Evolutionary conservation across 1,139 yeast genomes (phyloP), one percentile per base, ranked within the genome.

Genomic region (Blastobotrys aristatus): DNA sequence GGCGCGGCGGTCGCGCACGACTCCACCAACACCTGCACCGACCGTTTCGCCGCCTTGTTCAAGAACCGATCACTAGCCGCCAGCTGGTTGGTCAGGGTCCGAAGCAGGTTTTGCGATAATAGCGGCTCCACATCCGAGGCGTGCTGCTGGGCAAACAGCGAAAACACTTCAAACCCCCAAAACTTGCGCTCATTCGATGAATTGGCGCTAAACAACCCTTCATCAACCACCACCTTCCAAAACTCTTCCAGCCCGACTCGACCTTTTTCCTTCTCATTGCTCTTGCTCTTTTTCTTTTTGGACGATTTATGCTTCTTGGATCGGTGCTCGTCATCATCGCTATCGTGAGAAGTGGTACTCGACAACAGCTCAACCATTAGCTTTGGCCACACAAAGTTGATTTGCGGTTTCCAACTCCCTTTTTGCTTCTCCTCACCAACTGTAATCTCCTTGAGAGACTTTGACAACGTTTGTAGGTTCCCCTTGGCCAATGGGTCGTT

Each of bases 141-240:
- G 1, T 66, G 53, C 10, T 65, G 46, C 10, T 65, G 46, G 47
- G 83, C 63, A 43, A 80, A 73, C 44, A 75, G 70, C 33, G 67
- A 71, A 55, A 90, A 80, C 4, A 90, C 75, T 57, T 85, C 85
- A 58, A 90, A 79, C 0, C 97, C 98, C 78, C 88, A 78, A 64
- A 76, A 86, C 62, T 90, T 92, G 52, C 96, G 75, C 64, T 90
- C 97, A 39, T 82, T 80, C 0, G 96, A 86, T 0, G 96, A 74
- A 54, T 84, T 79, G 29, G 77, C 80, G 3, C 88, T 71, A 59
- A 92, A 90, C 51, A 86, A 77, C 1, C 84, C 75, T 58, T 88
- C 94, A 61, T 90, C 97, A 10, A 90, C 77, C 7, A 81, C 82
- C 2, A 75, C 73, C 56, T 79, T 77, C 95, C 96, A 89, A 64